Evolutionary conservation across 225 moss, liverwort and hornwort species (phyloP), one percentile per base, ranked within the genome.

Genomic region (Polytrichum commune): DNA sequence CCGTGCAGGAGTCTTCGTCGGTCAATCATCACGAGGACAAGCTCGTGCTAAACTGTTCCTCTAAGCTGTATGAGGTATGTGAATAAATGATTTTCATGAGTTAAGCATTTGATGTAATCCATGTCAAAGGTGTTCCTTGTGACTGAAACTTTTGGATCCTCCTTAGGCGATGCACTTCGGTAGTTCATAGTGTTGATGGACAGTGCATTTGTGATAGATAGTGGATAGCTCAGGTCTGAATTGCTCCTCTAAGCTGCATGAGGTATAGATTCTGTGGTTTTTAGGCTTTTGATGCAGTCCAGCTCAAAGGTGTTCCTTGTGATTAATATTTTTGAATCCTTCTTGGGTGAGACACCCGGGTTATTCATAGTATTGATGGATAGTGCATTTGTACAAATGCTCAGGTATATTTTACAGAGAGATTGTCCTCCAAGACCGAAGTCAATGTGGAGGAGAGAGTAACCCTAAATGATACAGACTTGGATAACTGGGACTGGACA

Each of bases 401-500:
- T 57, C 82, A 84, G 84, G 68, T 84, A 63, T 69, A 75, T 62
- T 82, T 88, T 13, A 4, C 27, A 27, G 71, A 70, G 71, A 7
- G 28, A 46, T 53, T 53, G 0, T 53, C 25, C 28, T 2, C 67
- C 55, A 33, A 70, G 13, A 18, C 5, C 25, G 74, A 73, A 29
- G 55, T 27, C n/a, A 72, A 28, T 16, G 20, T 33, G 64, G 27
- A 35, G 63, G 63, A 28, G 33, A 13, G 32, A 29, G 63, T 19
- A 23, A 7, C n/a, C 19, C 54, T 25, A 19, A 85, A 83, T 23
- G 29, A 79, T 29, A 67, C 85, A 30, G 79, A 77, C 46, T 56
- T 80, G 74, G 73, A 86, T 67, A 77, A 84, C 27, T 88, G 90
- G 78, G 78, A 88, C 60, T 98, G 98, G 98, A 72, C 77, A 22